phyloP scores from a whole-genome alignment of 495 filamentous ascomycete genomes.

The Clavariopsis aquatica region DNA sequence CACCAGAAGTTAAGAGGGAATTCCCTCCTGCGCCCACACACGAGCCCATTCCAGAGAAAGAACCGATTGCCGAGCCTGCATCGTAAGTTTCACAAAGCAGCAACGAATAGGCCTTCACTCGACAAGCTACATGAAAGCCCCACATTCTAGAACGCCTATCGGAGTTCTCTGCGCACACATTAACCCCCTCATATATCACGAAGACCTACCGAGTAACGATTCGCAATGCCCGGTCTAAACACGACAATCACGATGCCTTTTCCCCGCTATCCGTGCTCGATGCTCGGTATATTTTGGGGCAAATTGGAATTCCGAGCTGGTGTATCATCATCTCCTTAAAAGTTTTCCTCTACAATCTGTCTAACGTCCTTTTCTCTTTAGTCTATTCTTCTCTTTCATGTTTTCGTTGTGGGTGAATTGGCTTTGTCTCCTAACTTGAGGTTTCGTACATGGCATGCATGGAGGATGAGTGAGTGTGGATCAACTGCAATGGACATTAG shows the following conservation, averaged over 20 bases:
- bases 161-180: slow-evolving; percentile 3
- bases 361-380: neutral
- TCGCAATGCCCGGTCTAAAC: neutral
- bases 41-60: slow-evolving; percentile 48
- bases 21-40: slow-evolving; percentile 65
- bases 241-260: slow-evolving; percentile 11
- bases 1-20: slow-evolving; percentile 48
- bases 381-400: slow-evolving; percentile 4
- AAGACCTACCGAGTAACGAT: slow-evolving; percentile 11
- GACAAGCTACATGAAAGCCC: neutral
- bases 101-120: neutral
- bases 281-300: slow-evolving; percentile 2
- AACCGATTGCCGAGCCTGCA: slow-evolving; percentile 29
- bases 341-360: neutral
- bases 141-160: neutral
- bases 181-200: slow-evolving; percentile 1
- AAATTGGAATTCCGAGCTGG: slow-evolving; percentile 15
- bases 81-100: neutral
- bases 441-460: slow-evolving; percentile 20
- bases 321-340: slow-evolving; percentile 24
- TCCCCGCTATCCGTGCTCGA: slow-evolving; percentile 1
- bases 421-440: neutral
- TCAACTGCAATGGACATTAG: neutral
- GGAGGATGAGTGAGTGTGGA: slow-evolving; percentile 1
- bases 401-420: neutral